Conservation (phyloP, 495 filamentous ascomycete genomes). For the Aspergillus carlsbadensis region DNA sequence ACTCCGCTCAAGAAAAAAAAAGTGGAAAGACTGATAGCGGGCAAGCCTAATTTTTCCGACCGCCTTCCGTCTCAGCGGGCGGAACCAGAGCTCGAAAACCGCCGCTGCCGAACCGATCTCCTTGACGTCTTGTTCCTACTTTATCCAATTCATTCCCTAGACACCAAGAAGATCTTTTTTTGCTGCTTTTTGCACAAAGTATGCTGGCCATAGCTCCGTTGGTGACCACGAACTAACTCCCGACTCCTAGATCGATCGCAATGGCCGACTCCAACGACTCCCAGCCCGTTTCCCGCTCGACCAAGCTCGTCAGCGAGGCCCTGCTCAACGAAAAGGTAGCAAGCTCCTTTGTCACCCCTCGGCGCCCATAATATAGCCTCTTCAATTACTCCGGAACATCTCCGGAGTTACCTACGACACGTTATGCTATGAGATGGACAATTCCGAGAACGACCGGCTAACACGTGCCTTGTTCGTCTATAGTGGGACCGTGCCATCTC, state of each 20-base stretch:
- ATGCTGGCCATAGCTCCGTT: neutral
- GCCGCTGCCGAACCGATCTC: conserved; percentile 31
- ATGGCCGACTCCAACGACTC: conserved; percentile 58
- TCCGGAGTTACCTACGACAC: neutral
- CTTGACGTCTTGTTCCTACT: conserved; percentile 19
- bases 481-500: conserved; percentile 99
- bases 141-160: conserved; percentile 20
- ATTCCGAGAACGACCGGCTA: neutral
- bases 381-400: neutral
- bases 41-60: conserved; percentile 42
- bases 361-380: neutral
- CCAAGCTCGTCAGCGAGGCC: conserved; percentile 86
- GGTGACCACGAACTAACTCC: neutral
- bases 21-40: conserved; percentile 16
- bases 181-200: conserved; percentile 16
- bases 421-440: neutral
- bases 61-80: conserved; percentile 35
- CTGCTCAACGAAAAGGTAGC: conserved; percentile 93
- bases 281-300: conserved; percentile 49
- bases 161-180: neutral
- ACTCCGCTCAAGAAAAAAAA: conserved; percentile 24
- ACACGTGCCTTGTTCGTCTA: conserved; percentile 10
- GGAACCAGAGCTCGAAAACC: conserved; percentile 26
- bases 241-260: conserved; percentile 32
- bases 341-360: neutral